Base-by-base conservation (phyloP, 257 asterid genomes). In the Anisodus tanguticus region DNA sequence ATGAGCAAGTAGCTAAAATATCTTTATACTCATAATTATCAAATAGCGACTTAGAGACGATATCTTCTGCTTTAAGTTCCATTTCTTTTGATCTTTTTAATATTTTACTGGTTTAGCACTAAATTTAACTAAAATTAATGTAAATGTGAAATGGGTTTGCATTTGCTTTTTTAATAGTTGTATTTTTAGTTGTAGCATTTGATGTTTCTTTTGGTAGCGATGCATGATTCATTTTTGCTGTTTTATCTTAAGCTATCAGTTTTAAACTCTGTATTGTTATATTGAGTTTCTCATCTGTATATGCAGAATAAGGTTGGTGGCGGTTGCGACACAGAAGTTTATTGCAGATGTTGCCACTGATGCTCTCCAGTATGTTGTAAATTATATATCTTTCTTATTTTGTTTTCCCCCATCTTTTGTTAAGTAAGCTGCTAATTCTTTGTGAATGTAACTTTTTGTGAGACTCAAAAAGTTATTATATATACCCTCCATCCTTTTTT, bases 321-420 rank as follows among this genome's bases (percentile, higher is more conserved):
- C 99, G 16, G 98, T 96, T 81, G 98, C 99, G 67, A 94, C 99
- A 19, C 99, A 96, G 93, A 96, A 94, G 86, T 96, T 96, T 70
- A 93, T 96, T n/a, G 92, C 99, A 45, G 98, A 96, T 54, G 98
- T 96, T 76, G 98, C 99, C 55, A 93, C 97, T 60, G 98, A 96
- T 79, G 97, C 99, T 85, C 99, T 96, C 87, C 99, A 94, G 99
- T 94, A 92, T 53, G 98, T 83, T 37, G 41, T 84, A 31, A 16
- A 41, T 66, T 66, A 62, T 63, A 22, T 1, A 59, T 58, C 35
- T 2, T 66, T 58, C 80, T 86, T 60, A 49, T 79, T 59, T 58
- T 45, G 15, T 62, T 83, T 60, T 26, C 9, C 51, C 62, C 35
- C 76, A 37, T 37, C 80, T 51, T 22, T 6, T 49, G 12, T 76